Evolutionary conservation across 1,139 yeast species (phyloP).

Genomic region (Suhomyces maxii): DNA sequence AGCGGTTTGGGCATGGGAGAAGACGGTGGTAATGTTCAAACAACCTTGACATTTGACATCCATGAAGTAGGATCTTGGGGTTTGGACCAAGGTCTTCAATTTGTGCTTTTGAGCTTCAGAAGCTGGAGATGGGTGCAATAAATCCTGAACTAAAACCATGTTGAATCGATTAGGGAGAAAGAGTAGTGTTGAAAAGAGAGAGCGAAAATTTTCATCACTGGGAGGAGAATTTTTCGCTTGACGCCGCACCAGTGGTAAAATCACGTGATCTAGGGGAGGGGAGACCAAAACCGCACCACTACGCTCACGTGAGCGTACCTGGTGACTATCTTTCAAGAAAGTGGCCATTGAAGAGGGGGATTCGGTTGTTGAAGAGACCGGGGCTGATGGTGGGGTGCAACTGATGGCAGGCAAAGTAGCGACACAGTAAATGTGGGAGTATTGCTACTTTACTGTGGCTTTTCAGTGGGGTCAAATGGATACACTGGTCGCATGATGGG

Average conservation of each 20-base stretch:
- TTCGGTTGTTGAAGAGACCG: no score
- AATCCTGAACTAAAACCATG: conserved; percentile 34
- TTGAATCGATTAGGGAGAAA: conserved; percentile 4
- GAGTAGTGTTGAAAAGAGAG: background rate
- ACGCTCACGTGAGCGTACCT: no score
- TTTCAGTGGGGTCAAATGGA: no score
- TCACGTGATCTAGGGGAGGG: background rate
- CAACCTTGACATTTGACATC: conserved; percentile 99
- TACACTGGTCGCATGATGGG: no score
- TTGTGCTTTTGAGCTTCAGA: conserved; percentile 97
- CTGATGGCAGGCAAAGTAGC: no score
- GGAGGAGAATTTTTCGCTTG: conserved; percentile 9
- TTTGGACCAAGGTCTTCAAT: conserved; percentile 94
- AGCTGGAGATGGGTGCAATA: conserved; percentile 93
- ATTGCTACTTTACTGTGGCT: no score
- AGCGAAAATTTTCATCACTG: conserved; percentile 11
- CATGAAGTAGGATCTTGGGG: conserved; percentile 99
- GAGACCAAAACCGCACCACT: no score
- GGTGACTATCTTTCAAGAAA: no score
- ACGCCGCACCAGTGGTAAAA: conserved; percentile 1
- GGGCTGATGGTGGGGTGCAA: no score
- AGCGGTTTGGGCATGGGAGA: conserved; percentile 99
- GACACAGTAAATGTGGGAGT: no score
- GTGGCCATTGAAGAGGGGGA: no score
- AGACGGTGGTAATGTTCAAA: conserved; percentile 97